These are phyloP conservation scores for Psilocybe mexicana DNA, from an alignment of 1,284 basidiomycete species.

Conservation along the genomic window DNA sequence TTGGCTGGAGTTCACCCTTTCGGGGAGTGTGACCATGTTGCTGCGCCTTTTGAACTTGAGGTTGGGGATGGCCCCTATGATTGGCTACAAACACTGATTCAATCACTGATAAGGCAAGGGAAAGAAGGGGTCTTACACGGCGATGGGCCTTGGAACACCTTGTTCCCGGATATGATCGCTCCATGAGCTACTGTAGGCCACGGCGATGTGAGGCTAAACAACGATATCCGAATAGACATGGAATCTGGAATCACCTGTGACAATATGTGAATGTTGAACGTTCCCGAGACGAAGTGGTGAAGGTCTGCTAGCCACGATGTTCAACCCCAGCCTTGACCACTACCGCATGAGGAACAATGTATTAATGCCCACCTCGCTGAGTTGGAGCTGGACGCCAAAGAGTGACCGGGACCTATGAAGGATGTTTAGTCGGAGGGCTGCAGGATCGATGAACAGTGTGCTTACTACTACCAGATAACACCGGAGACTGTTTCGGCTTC, in stretches of 20 bases:
- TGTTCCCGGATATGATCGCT: conserved; percentile 16
- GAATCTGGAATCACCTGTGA: conserved; percentile 14
- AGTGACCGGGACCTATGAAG: background rate
- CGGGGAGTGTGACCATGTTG: conserved; percentile 14
- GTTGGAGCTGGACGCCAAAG: background rate
- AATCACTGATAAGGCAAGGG: conserved; percentile 13
- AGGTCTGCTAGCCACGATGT: conserved; percentile 9
- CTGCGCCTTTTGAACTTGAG: conserved; percentile 18
- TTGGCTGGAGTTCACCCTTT: conserved; percentile 12
- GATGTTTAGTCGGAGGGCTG: background rate
- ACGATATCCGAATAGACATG: conserved; percentile 4
- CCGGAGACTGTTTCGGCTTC: conserved; percentile 16
- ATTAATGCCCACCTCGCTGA: background rate
- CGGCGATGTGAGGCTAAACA: background rate
- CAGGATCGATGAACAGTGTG: conserved; percentile 3
- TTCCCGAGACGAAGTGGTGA: conserved; percentile 17
- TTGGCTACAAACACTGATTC: conserved; percentile 14
- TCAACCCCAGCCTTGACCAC: conserved; percentile 3
- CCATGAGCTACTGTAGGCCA: conserved; percentile 13
- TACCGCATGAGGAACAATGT: conserved; percentile 9
- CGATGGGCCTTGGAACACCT: conserved; percentile 8
- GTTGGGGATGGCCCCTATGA: conserved; percentile 14
- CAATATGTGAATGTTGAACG: conserved; percentile 13
- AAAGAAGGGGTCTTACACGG: conserved; percentile 15
- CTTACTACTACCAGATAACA: conserved; percentile 13